A percentile compares a stretch with the other conserved stretches of the same genome.
These are phyloP conservation scores for Linanthus parryae DNA, from an alignment of 148 eudicot genomes.

Conservation along the genomic window DNA sequence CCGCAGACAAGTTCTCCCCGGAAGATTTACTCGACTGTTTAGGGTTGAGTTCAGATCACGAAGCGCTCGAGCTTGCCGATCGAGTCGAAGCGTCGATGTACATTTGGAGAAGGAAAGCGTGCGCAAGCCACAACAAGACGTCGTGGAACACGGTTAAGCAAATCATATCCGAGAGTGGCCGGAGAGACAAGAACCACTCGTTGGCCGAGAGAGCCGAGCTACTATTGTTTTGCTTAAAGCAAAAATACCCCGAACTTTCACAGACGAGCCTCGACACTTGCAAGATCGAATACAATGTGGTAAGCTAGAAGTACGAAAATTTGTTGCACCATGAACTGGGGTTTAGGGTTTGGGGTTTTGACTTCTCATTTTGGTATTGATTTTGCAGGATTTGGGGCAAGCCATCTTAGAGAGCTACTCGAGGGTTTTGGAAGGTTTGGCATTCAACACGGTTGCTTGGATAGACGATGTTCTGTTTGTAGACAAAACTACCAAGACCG, in stretches of 20 bases:
- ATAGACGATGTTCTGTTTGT: slow-evolving; percentile 79
- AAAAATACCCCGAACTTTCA: slow-evolving; percentile 74
- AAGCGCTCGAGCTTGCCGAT: slow-evolving; percentile 84
- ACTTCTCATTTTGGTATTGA: too few species aligned
- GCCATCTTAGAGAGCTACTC: slow-evolving; percentile 96
- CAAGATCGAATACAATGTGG: slow-evolving; percentile 82
- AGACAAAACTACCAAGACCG: slow-evolving; percentile 47
- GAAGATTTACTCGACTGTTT: slow-evolving; percentile 60
- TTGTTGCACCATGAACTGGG: too few species aligned
- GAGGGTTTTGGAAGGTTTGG: slow-evolving; percentile 91
- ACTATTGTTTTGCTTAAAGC: slow-evolving; percentile 65
- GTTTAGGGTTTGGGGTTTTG: too few species aligned
- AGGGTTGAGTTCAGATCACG: slow-evolving; percentile 67
- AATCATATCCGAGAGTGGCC: slow-evolving; percentile 42
- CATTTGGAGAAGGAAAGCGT: slow-evolving; percentile 82
- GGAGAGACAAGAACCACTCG: slow-evolving; percentile 60
- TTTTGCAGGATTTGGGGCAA: slow-evolving; percentile 88
- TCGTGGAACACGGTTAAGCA: slow-evolving; percentile 79
- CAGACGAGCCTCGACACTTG: slow-evolving; percentile 86
- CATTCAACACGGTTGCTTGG: slow-evolving; percentile 86
- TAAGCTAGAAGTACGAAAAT: too few species aligned
- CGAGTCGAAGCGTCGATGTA: slow-evolving; percentile 77
- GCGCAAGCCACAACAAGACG: slow-evolving; percentile 48
- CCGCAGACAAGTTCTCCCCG: slow-evolving; percentile 60
- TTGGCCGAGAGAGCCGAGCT: slow-evolving; percentile 70